phyloP scores from a whole-genome alignment of 2,329 filamentous ascomycete genomes.

The Penicillium decumbens region DNA sequence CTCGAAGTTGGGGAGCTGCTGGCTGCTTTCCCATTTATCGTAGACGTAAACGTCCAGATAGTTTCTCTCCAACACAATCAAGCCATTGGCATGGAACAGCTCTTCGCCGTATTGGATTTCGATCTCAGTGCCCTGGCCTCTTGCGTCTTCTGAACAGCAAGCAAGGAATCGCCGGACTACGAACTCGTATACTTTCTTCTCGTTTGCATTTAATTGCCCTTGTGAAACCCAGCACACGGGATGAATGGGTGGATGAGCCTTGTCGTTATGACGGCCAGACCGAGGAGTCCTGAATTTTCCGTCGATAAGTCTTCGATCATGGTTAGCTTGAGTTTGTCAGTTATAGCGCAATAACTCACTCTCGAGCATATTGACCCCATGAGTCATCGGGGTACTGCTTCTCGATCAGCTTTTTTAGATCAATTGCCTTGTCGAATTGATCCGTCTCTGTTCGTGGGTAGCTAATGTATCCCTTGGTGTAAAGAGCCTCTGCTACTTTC shows the following conservation, averaged over 20 bases:
- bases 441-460: constrained; percentile 97
- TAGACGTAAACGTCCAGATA: constrained; percentile 95
- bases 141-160: constrained; percentile 91
- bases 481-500: constrained; percentile 48
- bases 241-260: constrained; percentile 95
- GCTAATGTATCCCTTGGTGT: constrained; percentile 19
- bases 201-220: constrained; percentile 56
- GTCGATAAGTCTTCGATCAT: constrained; percentile 54
- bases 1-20: constrained; percentile 72
- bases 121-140: constrained; percentile 78
- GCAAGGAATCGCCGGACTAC: constrained; percentile 87
- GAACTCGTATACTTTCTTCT: constrained; percentile 84
- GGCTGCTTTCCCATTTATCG: constrained; percentile 90
- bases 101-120: constrained; percentile 82
- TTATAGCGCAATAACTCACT: constrained; percentile 30
- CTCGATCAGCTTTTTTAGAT: constrained; percentile 71
- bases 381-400: constrained; percentile 72
- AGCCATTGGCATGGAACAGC: constrained; percentile 72
- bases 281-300: constrained; percentile 78
- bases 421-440: constrained; percentile 85
- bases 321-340: neutral
- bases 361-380: constrained; percentile 79
- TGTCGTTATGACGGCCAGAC: constrained; percentile 83
- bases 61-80: constrained; percentile 81
- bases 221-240: constrained; percentile 79